Percentiles rank a stretch among this genome's conserved stretches.
Evolutionary conservation across 1,284 basidiomycete genomes (phyloP).

Genomic region (Tranzscheliella williamsii): DNA sequence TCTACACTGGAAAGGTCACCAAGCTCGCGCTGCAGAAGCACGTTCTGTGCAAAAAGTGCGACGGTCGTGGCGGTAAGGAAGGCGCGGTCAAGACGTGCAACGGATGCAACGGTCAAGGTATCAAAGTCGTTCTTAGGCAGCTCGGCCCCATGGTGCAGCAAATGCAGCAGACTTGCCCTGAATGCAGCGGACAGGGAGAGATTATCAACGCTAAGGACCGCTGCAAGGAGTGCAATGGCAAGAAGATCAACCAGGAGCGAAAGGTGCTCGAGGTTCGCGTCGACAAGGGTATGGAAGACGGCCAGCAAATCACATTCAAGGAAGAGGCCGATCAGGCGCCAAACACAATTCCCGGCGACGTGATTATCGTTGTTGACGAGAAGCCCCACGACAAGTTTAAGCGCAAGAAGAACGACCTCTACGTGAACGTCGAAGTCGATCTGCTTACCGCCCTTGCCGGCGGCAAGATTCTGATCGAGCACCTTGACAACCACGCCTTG

Average conservation of each 20-base stretch:
- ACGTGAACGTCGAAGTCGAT: conserved; percentile 85
- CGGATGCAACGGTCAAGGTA: conserved; percentile 84
- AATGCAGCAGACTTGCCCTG: conserved; percentile 91
- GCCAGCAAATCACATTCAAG: conserved; percentile 90
- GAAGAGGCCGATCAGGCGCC: conserved; percentile 98
- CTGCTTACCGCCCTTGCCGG: conserved; percentile 91
- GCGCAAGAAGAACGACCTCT: conserved; percentile 88
- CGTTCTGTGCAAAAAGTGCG: conserved; percentile 88
- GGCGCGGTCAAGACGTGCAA: conserved; percentile 84
- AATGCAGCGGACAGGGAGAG: conserved; percentile 89
- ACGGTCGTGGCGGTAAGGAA: conserved; percentile 95
- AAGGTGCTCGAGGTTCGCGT: conserved; percentile 98
- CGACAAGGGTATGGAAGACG: conserved; percentile 99
- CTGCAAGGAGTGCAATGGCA: conserved; percentile 90
- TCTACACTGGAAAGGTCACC: conserved; percentile 97
- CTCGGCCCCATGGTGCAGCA: conserved; percentile 99
- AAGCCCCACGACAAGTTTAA: conserved; percentile 89
- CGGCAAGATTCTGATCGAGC: conserved; percentile 85
- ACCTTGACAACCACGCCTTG: conserved; percentile 89
- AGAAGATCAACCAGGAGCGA: conserved; percentile 92
- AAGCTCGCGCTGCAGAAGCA: conserved; percentile 97
- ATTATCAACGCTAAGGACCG: conserved; percentile 91
- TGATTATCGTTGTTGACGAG: conserved; percentile 95
- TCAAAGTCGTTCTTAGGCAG: conserved; percentile 89
- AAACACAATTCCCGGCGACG: conserved; percentile 86